Conservation (phyloP, 805 yeast genomes). For the Candida qinlingensis region DNA sequence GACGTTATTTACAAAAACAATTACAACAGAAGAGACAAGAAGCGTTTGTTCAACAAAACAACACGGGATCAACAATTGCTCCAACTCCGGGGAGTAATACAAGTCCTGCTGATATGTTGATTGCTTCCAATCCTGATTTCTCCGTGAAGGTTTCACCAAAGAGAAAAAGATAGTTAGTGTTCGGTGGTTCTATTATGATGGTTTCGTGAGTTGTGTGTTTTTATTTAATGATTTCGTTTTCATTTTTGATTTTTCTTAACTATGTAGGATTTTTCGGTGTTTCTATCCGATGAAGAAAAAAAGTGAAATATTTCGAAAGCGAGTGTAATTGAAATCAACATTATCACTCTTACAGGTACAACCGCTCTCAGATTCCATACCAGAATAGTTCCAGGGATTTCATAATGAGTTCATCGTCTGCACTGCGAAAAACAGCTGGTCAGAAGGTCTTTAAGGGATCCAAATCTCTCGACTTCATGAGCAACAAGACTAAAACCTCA, state of each 20-base stretch:
- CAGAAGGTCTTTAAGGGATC: slow-evolving; percentile 11
- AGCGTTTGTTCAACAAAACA: neutral
- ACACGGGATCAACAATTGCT: neutral
- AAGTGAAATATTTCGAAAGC: neutral
- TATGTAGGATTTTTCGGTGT: neutral
- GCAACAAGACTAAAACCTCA: slow-evolving; percentile 4
- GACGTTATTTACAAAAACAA: slow-evolving; percentile 6
- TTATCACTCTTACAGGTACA: no score
- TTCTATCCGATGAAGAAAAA: neutral
- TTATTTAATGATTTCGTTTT: neutral
- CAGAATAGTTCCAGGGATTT: neutral
- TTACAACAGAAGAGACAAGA: neutral
- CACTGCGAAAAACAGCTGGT: neutral
- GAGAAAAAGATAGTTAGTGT: neutral
- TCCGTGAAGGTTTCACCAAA: neutral
- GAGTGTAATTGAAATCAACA: no score
- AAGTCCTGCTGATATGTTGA: neutral
- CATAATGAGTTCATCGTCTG: neutral
- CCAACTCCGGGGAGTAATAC: neutral
- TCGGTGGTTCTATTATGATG: neutral
- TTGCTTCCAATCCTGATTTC: slow-evolving; percentile 6
- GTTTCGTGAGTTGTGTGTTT: neutral
- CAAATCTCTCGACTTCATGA: slow-evolving; percentile 9
- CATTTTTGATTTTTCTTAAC: neutral
- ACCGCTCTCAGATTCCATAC: no score